Evolutionary conservation across 345 rosid genomes (phyloP), one percentile per base, ranked within the genome.

Genomic region (Brassica incana): DNA sequence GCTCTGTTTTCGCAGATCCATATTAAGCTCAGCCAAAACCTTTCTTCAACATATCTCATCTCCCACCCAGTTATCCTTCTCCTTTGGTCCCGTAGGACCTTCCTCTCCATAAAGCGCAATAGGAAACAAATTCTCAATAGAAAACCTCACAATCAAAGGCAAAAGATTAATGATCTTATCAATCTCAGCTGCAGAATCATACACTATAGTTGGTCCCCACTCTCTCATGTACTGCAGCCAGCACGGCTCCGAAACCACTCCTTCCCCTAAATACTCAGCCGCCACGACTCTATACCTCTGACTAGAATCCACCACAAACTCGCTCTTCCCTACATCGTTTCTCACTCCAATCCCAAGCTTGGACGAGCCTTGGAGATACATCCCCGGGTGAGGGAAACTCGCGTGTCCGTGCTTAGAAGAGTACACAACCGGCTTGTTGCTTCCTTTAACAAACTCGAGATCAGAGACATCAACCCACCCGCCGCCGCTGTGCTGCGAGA

Each of bases 81-180:
- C 98, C 84, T 94, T 94, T 3, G 97, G 98, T 40, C 98, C 98
- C 4, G 97, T 90, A 36, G 98, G 98, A 54, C 98, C 98, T 80
- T 92, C 96, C 90, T 94, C 98, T 0, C 98, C 96, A 5, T 92
- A 92, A 45, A 94, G 92, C 85, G 87, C 95, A 1, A 92, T 89
- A 9, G 98, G 97, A 71, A 94, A 88, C 88, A 89, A 77, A 59
- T 73, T 89, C 86, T 94, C 97, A 69, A 93, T 83, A 1, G 98
- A 91, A 71, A 90, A 89, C 67, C 97, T 88, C 71, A 90, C 82
- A 79, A 89, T 86, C 4, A 89, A 65, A 16, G 96, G 97, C 16
- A 92, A 92, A 23, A 84, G 83, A 43, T 83, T 85, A 62, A 90
- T 80, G 20, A 94, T 88, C 88, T 88, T 91, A 15, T 90, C 90